A percentile compares a stretch with the other conserved stretches of the same genome.
Conservation (phyloP, 345 rosid species). For the Dipteronia dyeriana region DNA sequence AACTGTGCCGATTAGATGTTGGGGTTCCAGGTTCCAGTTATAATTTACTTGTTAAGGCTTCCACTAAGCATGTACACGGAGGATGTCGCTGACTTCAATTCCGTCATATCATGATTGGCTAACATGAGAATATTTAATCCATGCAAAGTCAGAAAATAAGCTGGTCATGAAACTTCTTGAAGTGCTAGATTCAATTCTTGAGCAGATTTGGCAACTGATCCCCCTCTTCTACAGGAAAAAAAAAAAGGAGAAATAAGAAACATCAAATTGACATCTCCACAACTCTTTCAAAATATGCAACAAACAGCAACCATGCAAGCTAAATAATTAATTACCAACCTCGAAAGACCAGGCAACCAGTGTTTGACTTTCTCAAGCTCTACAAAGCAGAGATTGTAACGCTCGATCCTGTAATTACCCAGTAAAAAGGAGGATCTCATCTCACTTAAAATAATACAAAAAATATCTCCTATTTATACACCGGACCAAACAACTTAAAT, state of each 20-base stretch:
- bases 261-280: not conserved
- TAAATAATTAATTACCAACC: slow-evolving; percentile 36
- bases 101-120: not conserved
- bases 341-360: slow-evolving; percentile 56
- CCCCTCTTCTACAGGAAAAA: slow-evolving; percentile 66
- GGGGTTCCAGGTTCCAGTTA: slow-evolving; percentile 22
- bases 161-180: slow-evolving; percentile 63
- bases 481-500: not conserved
- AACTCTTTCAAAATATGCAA: not conserved
- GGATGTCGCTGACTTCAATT: slow-evolving; percentile 7
- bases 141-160: slow-evolving; percentile 19
- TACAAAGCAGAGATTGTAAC: slow-evolving; percentile 77
- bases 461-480: not conserved
- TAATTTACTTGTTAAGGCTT: slow-evolving; percentile 30
- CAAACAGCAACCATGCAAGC: slow-evolving; percentile 12
- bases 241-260: slow-evolving; percentile 8
- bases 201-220: slow-evolving; percentile 81
- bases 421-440: slow-evolving; percentile 10
- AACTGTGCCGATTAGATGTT: slow-evolving; percentile 12
- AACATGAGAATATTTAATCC: slow-evolving; percentile 6
- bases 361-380: slow-evolving; percentile 89
- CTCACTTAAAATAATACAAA: not conserved
- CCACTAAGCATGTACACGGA: slow-evolving; percentile 36
- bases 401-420: slow-evolving; percentile 59
- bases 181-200: slow-evolving; percentile 84